A percentile compares a stretch with the other conserved stretches of the same genome.
phyloP scores from a whole-genome alignment of 2,329 filamentous ascomycete genomes.

The Sclerotiophoma versabilis region DNA sequence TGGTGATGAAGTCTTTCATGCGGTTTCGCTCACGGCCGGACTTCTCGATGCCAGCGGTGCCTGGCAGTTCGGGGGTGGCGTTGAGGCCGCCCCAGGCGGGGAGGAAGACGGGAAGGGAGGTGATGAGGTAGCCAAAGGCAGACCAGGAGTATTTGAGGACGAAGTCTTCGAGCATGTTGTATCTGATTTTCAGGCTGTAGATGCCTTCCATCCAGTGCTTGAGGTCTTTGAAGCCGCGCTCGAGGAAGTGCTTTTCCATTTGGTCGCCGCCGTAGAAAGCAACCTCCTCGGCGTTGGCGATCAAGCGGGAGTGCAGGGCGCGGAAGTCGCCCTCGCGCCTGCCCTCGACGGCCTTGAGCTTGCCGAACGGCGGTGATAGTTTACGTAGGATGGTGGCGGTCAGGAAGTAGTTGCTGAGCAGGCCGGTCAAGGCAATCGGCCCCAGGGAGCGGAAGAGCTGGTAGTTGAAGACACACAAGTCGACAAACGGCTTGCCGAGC shows the following conservation, averaged over 20 bases:
- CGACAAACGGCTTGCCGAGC: conserved; percentile 96
- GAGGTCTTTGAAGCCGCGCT: conserved; percentile 89
- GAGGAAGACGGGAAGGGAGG: conserved; percentile 90
- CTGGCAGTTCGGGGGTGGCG: conserved; percentile 70
- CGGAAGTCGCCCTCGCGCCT: conserved; percentile 95
- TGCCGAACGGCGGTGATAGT: conserved; percentile 93
- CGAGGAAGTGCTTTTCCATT: conserved; percentile 91
- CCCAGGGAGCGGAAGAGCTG: conserved; percentile 92
- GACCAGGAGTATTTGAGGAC: conserved; percentile 99
- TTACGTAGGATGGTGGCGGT: conserved; percentile 89
- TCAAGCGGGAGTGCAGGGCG: conserved; percentile 85
- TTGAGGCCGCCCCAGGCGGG: conserved; percentile 91
- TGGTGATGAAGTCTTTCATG: conserved; percentile 99
- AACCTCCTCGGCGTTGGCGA: conserved; percentile 96
- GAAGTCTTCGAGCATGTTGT: conserved; percentile 99
- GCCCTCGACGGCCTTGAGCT: conserved; percentile 94
- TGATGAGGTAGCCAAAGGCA: conserved; percentile 92
- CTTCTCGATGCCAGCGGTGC: conserved; percentile 48
- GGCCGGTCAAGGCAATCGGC: conserved; percentile 82
- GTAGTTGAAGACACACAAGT: conserved; percentile 97
- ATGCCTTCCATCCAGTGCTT: conserved; percentile 98
- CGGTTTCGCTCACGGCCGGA: conserved; percentile 77
- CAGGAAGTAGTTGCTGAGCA: conserved; percentile 91
- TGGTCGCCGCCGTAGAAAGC: conserved; percentile 96
- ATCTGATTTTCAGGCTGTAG: conserved; percentile 95